phyloP scores from a whole-genome alignment of 345 rosid species.

The Eucalyptus pauciflora region DNA sequence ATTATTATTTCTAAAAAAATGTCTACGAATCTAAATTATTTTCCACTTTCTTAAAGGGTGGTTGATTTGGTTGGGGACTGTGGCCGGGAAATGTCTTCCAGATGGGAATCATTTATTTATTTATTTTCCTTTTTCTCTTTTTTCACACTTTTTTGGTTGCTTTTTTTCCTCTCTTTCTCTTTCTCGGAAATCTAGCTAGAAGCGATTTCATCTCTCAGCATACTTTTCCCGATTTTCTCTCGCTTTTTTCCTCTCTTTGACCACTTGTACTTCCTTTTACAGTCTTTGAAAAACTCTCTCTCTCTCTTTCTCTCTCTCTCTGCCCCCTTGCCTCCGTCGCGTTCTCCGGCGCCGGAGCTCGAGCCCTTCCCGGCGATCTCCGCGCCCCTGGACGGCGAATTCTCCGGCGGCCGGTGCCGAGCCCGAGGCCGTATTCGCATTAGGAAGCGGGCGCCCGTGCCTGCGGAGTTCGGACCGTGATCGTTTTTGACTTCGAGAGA shows the following conservation, averaged over 20 bases:
- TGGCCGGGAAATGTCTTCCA: neutral
- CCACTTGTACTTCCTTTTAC: conserved; percentile 1
- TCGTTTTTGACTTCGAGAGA: neutral
- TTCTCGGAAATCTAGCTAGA: neutral
- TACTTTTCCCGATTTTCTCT: neutral
- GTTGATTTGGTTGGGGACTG: neutral
- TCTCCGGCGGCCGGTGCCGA: neutral
- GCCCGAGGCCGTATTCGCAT: neutral
- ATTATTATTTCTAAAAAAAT: too few relatives aligned
- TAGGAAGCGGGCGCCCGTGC: neutral
- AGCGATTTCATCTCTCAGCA: neutral
- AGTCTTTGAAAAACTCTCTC: neutral
- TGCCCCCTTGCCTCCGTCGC: conserved; percentile 4
- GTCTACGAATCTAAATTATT: neutral
- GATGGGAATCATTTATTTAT: neutral
- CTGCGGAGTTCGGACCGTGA: neutral
- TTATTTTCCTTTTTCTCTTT: neutral
- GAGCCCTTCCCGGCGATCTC: neutral
- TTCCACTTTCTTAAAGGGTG: neutral
- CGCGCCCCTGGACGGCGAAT: neutral
- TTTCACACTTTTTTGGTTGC: neutral
- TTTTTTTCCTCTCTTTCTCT: neutral
- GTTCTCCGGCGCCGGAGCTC: neutral
- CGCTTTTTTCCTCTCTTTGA: neutral
- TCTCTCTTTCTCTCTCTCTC: conserved; percentile 4